A percentile compares a stretch with the other conserved stretches of the same genome.
Conservation (phyloP, 1,284 basidiomycete genomes). For the Volvariella volvacea region DNA sequence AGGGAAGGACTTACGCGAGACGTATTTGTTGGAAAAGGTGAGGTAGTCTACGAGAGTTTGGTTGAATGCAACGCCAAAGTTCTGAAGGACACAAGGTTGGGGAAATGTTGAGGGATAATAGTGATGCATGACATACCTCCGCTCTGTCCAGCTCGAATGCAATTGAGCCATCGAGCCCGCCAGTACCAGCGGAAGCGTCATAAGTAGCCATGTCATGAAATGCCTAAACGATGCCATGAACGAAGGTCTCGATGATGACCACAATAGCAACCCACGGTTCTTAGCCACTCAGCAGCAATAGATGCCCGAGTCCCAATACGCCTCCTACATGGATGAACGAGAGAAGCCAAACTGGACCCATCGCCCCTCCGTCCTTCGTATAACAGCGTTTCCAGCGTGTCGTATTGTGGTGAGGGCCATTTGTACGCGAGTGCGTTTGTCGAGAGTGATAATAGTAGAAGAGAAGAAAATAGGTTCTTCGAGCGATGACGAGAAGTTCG, state of each 20-base stretch:
- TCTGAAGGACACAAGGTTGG: slow-evolving; percentile 15
- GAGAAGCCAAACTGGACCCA: slow-evolving; percentile 31
- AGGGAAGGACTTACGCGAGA: slow-evolving; percentile 24
- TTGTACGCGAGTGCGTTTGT: slow-evolving; percentile 20
- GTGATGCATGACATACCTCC: slow-evolving; percentile 18
- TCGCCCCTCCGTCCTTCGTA: slow-evolving; percentile 35
- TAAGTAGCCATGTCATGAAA: slow-evolving; percentile 35
- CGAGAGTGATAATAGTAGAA: neutral
- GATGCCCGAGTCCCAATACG: slow-evolving; percentile 29
- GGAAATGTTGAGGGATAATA: neutral
- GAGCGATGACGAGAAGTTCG: no score
- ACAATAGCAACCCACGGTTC: slow-evolving; percentile 24
- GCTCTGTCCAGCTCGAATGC: slow-evolving; percentile 25
- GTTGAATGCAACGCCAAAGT: slow-evolving; percentile 30
- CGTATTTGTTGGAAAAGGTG: slow-evolving; percentile 30
- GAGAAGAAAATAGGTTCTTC: no score
- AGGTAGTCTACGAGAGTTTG: slow-evolving; percentile 32
- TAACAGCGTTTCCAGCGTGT: slow-evolving; percentile 31
- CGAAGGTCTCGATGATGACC: neutral
- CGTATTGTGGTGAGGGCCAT: slow-evolving; percentile 37
- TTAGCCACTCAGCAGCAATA: slow-evolving; percentile 37
- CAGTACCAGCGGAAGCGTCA: slow-evolving; percentile 25
- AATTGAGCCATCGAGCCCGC: slow-evolving; percentile 30
- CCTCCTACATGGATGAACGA: slow-evolving; percentile 34
- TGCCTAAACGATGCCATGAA: slow-evolving; percentile 15